Evolutionary conservation across 2,329 filamentous ascomycete genomes (phyloP).

Genomic region (Emericellopsis cladophorae): DNA sequence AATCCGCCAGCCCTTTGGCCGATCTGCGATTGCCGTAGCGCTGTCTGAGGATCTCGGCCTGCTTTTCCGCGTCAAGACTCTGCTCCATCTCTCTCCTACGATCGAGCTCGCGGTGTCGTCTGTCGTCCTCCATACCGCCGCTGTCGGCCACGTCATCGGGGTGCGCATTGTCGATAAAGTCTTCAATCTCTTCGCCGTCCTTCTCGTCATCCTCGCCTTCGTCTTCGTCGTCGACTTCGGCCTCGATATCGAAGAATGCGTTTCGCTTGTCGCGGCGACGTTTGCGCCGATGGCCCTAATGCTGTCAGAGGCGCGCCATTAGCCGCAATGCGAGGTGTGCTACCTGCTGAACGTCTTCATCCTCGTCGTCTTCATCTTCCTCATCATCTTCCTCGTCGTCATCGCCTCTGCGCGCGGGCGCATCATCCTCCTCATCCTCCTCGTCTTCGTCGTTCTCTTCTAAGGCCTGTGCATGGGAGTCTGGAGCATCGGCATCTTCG

Average conservation of each 20-base stretch:
- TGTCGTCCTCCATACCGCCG: conserved; percentile 74
- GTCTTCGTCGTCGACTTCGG: conserved; percentile 93
- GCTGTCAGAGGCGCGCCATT: conserved; percentile 2
- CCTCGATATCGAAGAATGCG: conserved; percentile 94
- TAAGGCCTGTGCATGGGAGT: conserved; percentile 2
- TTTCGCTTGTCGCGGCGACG: conserved; percentile 65
- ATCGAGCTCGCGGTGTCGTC: conserved; percentile 87
- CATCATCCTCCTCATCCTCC: conserved; percentile 19
- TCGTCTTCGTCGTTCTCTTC: conserved; percentile 20
- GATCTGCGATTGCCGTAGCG: conserved; percentile 73
- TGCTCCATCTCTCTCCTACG: conserved; percentile 77
- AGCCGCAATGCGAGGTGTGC: neutral
- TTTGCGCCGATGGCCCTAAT: conserved; percentile 61
- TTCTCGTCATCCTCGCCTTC: conserved; percentile 82
- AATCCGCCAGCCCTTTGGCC: conserved; percentile 51
- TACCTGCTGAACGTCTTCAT: conserved; percentile 57
- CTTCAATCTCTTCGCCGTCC: conserved; percentile 69
- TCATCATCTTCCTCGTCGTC: conserved; percentile 32
- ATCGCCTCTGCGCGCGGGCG: conserved; percentile 19
- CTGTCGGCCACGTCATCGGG: conserved; percentile 78
- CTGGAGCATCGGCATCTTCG: conserved; percentile 18
- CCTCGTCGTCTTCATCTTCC: conserved; percentile 45
- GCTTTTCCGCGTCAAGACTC: conserved; percentile 85
- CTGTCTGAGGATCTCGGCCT: conserved; percentile 75
- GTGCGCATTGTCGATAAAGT: conserved; percentile 81